phyloP scores from a whole-genome alignment of 2,329 filamentous ascomycete species.

The Coniochaeta sp. region DNA sequence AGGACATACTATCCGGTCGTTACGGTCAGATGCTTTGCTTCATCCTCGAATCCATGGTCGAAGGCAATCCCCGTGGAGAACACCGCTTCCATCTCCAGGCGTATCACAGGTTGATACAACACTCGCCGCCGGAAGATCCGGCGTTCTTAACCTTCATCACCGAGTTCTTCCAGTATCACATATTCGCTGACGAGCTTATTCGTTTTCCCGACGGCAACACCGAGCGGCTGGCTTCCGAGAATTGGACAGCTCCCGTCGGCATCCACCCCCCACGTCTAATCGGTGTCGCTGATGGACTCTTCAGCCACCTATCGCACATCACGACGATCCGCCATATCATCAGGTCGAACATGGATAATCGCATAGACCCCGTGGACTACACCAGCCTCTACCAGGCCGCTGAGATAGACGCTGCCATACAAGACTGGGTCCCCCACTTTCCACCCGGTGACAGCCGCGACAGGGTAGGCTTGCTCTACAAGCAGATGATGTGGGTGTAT shows the following conservation, averaged over 20 bases:
- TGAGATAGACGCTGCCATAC: constrained; percentile 67
- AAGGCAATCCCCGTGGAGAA: constrained; percentile 54
- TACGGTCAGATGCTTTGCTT: constrained; percentile 60
- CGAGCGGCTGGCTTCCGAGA: constrained; percentile 31
- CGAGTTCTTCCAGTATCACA: constrained; percentile 82
- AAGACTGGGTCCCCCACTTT: constrained; percentile 64
- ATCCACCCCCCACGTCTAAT: constrained; percentile 54
- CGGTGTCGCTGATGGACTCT: constrained; percentile 76
- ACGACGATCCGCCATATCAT: constrained; percentile 70
- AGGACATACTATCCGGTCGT: constrained; percentile 43
- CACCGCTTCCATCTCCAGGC: constrained; percentile 75
- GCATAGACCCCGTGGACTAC: constrained; percentile 66
- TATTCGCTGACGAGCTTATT: constrained; percentile 57
- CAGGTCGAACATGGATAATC: constrained; percentile 55
- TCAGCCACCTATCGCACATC: constrained; percentile 71
- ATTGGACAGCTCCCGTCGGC: constrained; percentile 32
- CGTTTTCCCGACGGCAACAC: constrained; percentile 34
- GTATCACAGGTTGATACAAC: constrained; percentile 64
- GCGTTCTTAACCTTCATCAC: constrained; percentile 59
- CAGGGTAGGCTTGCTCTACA: constrained; percentile 51
- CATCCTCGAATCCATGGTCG: constrained; percentile 49
- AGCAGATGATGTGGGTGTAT: constrained; percentile 61
- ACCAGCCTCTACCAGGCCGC: constrained; percentile 64
- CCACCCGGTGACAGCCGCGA: constrained; percentile 50
- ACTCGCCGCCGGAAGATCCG: constrained; percentile 53